phyloP scores from a whole-genome alignment of 1,139 yeast genomes.

The Pichia sp. region DNA sequence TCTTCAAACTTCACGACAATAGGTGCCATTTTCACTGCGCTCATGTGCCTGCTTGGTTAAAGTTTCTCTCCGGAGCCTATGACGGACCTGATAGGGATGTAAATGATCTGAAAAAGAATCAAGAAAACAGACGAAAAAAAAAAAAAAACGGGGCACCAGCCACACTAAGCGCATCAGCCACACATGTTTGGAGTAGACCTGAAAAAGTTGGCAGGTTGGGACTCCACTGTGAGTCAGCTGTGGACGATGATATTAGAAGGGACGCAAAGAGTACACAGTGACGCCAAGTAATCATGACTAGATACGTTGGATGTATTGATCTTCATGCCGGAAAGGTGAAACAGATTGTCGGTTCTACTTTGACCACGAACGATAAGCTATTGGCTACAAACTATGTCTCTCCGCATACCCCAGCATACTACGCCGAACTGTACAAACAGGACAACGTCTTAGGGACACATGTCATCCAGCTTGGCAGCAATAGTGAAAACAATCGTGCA shows the following conservation, averaged over 20 bases:
- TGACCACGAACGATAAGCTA: constrained; percentile 48
- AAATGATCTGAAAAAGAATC: neutral
- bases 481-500: constrained; percentile 71
- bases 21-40: constrained; percentile 33
- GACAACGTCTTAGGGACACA: constrained; percentile 72
- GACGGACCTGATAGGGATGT: no score
- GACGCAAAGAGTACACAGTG: neutral
- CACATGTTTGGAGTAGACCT: neutral
- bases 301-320: constrained; percentile 91
- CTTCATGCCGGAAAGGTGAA: constrained; percentile 92
- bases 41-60: neutral
- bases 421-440: constrained; percentile 63
- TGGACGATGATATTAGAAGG: neutral
- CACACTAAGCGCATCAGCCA: neutral
- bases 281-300: constrained; percentile 52
- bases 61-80: no score
- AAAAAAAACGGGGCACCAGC: neutral
- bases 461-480: constrained; percentile 83
- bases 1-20: constrained; percentile 45
- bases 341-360: constrained; percentile 93
- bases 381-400: constrained; percentile 80
- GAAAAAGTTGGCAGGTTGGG: neutral
- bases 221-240: neutral
- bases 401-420: constrained; percentile 66
- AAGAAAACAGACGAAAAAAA: neutral